Conservation (phyloP, 768 basidiomycete species). For the Kwoniella botswanensis region DNA sequence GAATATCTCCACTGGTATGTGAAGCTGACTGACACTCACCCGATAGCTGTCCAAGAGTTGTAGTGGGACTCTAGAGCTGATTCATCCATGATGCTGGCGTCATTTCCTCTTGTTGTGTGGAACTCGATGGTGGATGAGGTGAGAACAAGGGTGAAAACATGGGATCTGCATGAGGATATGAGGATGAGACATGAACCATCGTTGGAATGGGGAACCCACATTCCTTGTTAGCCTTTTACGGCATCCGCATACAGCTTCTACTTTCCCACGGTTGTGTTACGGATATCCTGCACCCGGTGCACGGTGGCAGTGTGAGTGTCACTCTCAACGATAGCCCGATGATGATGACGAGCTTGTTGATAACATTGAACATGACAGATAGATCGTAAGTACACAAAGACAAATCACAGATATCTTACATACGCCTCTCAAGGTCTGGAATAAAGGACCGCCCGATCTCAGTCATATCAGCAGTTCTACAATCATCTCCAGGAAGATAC, state of each 20-base stretch:
- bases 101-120: neutral
- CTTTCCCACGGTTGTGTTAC: slow-evolving; percentile 21
- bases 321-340: neutral
- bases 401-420: neutral
- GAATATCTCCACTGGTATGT: neutral
- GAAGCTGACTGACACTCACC: slow-evolving; percentile 22
- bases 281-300: slow-evolving; percentile 1
- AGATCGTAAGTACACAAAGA: neutral
- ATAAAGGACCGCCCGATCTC: too few relatives aligned
- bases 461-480: too few relatives aligned
- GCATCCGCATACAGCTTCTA: neutral
- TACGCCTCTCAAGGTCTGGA: neutral
- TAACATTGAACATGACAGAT: neutral
- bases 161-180: neutral
- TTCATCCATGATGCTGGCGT: slow-evolving; percentile 1
- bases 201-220: slow-evolving; percentile 1
- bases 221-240: slow-evolving; percentile 2
- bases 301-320: slow-evolving; percentile 7
- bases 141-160: neutral
- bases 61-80: neutral
- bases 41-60: slow-evolving; percentile 46
- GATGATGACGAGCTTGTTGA: slow-evolving; percentile 1
- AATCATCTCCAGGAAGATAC: too few relatives aligned
- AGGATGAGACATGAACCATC: neutral
- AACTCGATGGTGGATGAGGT: neutral